phyloP scores from a whole-genome alignment of 257 asterid genomes.

The Anisodus acutangulus region DNA sequence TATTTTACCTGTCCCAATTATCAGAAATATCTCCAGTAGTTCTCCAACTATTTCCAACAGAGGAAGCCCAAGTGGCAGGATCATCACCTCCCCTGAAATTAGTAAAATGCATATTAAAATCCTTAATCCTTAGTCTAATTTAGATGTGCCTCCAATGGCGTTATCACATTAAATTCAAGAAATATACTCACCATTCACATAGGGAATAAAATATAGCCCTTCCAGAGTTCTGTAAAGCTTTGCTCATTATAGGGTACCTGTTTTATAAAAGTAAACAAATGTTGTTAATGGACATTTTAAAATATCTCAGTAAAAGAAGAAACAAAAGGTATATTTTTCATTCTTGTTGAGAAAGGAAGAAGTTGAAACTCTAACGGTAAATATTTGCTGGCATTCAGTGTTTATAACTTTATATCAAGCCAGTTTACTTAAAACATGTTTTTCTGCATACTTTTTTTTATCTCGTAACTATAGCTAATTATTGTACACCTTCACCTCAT shows the following conservation, averaged over 20 bases:
- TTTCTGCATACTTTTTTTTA: not conserved
- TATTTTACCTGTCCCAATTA: slow-evolving; percentile 70
- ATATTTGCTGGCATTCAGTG: too few species aligned
- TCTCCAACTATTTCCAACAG: slow-evolving; percentile 91
- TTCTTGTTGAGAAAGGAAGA: not conserved
- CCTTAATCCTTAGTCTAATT: not conserved
- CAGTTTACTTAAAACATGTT: too few species aligned
- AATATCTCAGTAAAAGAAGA: not conserved
- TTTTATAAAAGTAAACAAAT: slow-evolving; percentile 11
- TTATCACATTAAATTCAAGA: not conserved
- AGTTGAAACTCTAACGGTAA: not conserved
- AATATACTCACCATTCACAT: slow-evolving; percentile 69
- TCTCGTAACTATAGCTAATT: not conserved
- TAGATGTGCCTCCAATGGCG: not conserved
- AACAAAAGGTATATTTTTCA: not conserved
- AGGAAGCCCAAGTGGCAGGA: slow-evolving; percentile 96
- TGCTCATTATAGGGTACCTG: slow-evolving; percentile 78
- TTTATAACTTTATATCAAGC: too few species aligned
- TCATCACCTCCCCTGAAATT: slow-evolving; percentile 77
- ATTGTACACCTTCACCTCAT: not conserved
- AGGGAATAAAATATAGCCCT: slow-evolving; percentile 82
- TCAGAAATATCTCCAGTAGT: slow-evolving; percentile 89
- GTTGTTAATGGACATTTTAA: not conserved
- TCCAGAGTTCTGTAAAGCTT: slow-evolving; percentile 83
- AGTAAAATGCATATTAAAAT: not conserved